A percentile compares a stretch with the other conserved stretches of the same genome.
These are phyloP conservation scores for Decorospora gaudefroyi DNA, from an alignment of 2,329 filamentous ascomycete species.

Conservation along the genomic window DNA sequence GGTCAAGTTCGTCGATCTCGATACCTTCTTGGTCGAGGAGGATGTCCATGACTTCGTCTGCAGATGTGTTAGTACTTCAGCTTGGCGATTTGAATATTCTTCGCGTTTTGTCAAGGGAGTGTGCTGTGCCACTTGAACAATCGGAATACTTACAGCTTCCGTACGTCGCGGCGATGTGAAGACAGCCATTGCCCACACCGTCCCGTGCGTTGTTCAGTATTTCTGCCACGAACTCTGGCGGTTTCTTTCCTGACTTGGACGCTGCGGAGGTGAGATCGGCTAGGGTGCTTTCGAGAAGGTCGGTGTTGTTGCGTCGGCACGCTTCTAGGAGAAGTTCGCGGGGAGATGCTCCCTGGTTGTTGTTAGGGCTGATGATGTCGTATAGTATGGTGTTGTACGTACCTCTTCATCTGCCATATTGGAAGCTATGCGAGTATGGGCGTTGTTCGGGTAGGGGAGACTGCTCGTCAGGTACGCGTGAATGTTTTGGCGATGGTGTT, in stretches of 20 bases:
- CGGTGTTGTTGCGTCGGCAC: slow-evolving; percentile 88
- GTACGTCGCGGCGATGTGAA: slow-evolving; percentile 84
- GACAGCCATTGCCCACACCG: slow-evolving; percentile 82
- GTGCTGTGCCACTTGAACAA: neutral
- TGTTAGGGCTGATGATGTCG: slow-evolving; percentile 15
- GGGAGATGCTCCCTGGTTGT: slow-evolving; percentile 74
- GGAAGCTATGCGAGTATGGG: slow-evolving; percentile 3
- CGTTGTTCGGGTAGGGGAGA: slow-evolving; percentile 3
- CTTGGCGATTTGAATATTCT: too few species aligned
- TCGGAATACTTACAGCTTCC: slow-evolving; percentile 74
- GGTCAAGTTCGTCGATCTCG: slow-evolving; percentile 79
- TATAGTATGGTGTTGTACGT: slow-evolving; percentile 6
- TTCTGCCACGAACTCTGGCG: slow-evolving; percentile 66
- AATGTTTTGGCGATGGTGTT: slow-evolving; percentile 13
- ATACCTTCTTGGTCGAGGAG: slow-evolving; percentile 83
- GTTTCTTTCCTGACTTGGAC: slow-evolving; percentile 56
- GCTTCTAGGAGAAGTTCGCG: slow-evolving; percentile 89
- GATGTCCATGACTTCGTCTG: slow-evolving; percentile 78
- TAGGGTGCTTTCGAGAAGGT: slow-evolving; percentile 78
- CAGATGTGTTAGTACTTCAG: slow-evolving; percentile 16
- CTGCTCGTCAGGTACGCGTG: slow-evolving; percentile 7
- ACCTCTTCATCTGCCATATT: slow-evolving; percentile 47
- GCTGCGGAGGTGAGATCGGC: slow-evolving; percentile 52
- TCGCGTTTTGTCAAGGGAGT: too few species aligned
- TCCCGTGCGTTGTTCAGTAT: slow-evolving; percentile 87